These are phyloP conservation scores for Tilletia setariae DNA, from an alignment of 1,284 basidiomycete species.

Conservation along the genomic window DNA sequence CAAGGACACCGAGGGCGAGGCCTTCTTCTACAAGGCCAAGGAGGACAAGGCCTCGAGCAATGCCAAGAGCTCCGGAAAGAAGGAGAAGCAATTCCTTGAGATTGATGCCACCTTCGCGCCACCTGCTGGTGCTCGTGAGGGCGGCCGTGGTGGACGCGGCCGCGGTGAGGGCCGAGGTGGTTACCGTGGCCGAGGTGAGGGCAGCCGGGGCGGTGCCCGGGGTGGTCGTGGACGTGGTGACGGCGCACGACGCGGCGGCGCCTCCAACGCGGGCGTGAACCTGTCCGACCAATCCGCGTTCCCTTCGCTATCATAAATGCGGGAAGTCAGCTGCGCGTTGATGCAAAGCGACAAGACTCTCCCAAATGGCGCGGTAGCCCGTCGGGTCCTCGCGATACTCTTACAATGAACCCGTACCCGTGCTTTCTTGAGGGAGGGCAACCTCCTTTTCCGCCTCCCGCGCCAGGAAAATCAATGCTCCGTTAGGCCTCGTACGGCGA, in stretches of 20 bases:
- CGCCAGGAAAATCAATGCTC: too few species aligned
- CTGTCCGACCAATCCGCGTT: slow-evolving; percentile 51
- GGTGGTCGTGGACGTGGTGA: slow-evolving; percentile 36
- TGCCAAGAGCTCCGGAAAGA: slow-evolving; percentile 34
- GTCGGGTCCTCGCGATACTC: too few species aligned
- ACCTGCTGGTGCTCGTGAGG: slow-evolving; percentile 17
- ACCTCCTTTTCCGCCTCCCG: too few species aligned
- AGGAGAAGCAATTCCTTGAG: slow-evolving; percentile 27
- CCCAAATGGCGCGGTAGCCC: too few species aligned
- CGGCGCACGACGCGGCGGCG: slow-evolving; percentile 30
- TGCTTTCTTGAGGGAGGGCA: too few species aligned
- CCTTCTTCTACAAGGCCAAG: slow-evolving; percentile 37
- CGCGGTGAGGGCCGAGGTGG: slow-evolving; percentile 21
- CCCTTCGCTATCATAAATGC: slow-evolving; percentile 39
- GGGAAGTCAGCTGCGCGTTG: neutral
- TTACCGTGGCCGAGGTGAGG: slow-evolving; percentile 34
- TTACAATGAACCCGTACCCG: too few species aligned
- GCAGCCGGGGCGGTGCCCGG: slow-evolving; percentile 33
- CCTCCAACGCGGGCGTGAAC: slow-evolving; percentile 65
- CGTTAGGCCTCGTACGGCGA: too few species aligned
- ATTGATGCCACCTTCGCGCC: slow-evolving; percentile 27
- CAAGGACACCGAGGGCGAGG: slow-evolving; percentile 32
- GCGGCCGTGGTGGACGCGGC: slow-evolving; percentile 22
- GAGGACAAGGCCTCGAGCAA: slow-evolving; percentile 6
- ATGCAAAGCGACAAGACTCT: too few species aligned